Evolutionary conservation across 306 rosid species (phyloP).

Genomic region (Prunus fruticosa): DNA sequence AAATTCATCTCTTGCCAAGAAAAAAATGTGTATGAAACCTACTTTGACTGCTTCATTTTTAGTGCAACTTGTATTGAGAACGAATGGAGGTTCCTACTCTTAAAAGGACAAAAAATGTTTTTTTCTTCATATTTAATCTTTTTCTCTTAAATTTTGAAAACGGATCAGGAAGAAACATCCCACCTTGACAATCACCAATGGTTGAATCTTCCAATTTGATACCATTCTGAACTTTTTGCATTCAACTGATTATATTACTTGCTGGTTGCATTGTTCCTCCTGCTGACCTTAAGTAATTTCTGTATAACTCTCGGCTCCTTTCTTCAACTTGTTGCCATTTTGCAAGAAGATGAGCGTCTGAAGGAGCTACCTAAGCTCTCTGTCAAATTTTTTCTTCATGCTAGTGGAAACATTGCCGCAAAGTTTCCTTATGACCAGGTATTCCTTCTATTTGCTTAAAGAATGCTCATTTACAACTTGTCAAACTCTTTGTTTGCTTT

Average conservation of each 20-base stretch:
- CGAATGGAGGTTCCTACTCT: background rate
- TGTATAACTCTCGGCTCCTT: background rate
- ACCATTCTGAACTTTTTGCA: background rate
- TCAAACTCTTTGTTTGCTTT: constrained; percentile 4
- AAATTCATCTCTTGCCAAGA: background rate
- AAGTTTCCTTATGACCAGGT: constrained; percentile 80
- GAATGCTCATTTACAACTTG: background rate
- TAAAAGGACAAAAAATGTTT: background rate
- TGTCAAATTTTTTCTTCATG: constrained; percentile 74
- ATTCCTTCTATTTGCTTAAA: constrained; percentile 1
- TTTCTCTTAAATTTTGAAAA: background rate
- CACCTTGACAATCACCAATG: background rate
- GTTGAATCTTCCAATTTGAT: background rate
- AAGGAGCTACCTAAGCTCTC: constrained; percentile 50
- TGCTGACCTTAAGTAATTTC: constrained; percentile 4
- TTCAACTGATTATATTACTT: background rate
- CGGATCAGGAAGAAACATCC: background rate
- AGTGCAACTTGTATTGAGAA: background rate
- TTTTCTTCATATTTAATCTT: background rate
- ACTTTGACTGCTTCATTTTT: background rate
- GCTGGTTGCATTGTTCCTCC: background rate
- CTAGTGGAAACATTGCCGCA: constrained; percentile 73
- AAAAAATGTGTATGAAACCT: background rate
- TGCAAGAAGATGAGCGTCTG: constrained; percentile 38
- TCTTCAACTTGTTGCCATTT: constrained; percentile 16